Base-by-base conservation (phyloP, 495 filamentous ascomycete species). In the Penicillium mononematosum region DNA sequence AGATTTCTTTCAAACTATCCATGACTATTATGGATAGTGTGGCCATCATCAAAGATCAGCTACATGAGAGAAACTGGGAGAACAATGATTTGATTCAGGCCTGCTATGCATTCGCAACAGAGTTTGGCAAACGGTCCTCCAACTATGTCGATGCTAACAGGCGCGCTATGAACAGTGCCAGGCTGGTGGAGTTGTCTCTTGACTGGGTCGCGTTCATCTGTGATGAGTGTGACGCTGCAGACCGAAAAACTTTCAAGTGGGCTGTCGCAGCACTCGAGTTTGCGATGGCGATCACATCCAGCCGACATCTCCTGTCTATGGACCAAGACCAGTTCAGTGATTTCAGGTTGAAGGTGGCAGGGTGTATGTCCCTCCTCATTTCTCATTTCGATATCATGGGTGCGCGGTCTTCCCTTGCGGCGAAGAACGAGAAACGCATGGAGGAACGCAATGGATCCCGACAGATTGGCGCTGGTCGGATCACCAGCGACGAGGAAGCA, bases 371-470 rank as follows among this genome's bases (percentile, higher is more conserved):
- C 12, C 82, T 98, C 31, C 82, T 98, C 25, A 97, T 98, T 58
- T 96, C 92, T 7, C 94, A 98, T 68, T 98, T 98, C 62, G 94
- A 98, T 75, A 97, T 98, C 68, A 95, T 98, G 89, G 94, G 95
- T 45, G 94, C 94, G 47, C 82, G 92, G 62, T 96, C 91, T 22
- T 96, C 85, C 12, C 81, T 96, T 48, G 94, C 94, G 2, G 94
- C 94, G 16, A 91, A 96, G 69, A 86, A 90, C 10, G 94, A 98
- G 75, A 90, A 89, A 66, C 83, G 90, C 44, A 81, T 90, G 66
- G 79, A 81, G 50, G 92, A 96, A 65, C 78, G 93, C 27, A 81
- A 86, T 38, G 86, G 85, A n/a, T 85, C 89, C 56, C 79, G 89
- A 58, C 84, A 83, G 58, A 82, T 86, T 61, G 83, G 93, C 64